Conservation (phyloP, 768 basidiomycete genomes). For the Boletellus sp. region DNA sequence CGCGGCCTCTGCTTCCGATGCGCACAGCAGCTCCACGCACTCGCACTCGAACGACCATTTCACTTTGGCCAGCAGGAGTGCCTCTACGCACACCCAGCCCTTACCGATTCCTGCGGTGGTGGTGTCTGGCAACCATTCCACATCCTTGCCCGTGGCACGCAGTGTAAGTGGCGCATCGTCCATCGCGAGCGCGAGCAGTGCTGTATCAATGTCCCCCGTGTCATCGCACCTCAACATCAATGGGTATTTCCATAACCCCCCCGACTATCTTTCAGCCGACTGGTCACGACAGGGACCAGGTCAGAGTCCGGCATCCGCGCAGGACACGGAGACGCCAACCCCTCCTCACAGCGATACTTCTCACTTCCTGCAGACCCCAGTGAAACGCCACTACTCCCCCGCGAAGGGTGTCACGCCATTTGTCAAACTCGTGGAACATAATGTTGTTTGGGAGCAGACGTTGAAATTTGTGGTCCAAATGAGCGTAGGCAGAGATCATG, state of each 20-base stretch:
- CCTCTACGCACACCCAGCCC: slow-evolving; percentile 1
- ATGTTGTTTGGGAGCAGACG: slow-evolving; percentile 56
- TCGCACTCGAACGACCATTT: slow-evolving; percentile 20
- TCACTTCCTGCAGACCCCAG: background rate
- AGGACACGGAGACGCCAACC: background rate
- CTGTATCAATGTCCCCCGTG: slow-evolving; percentile 18
- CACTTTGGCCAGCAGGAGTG: background rate
- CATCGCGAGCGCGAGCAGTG: slow-evolving; percentile 17
- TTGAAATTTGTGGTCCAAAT: slow-evolving; percentile 58
- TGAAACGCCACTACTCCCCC: slow-evolving; percentile 27
- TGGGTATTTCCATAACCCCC: slow-evolving; percentile 4
- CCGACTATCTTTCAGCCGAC: slow-evolving; percentile 25
- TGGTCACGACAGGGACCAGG: slow-evolving; percentile 20
- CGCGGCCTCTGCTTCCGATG: slow-evolving; percentile 23
- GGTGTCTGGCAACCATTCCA: slow-evolving; percentile 22
- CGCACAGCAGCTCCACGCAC: slow-evolving; percentile 24
- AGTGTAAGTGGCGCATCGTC: slow-evolving; percentile 24
- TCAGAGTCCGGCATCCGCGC: background rate
- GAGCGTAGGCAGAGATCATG: slow-evolving; percentile 52
- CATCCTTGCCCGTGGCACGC: slow-evolving; percentile 7
- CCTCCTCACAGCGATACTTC: background rate
- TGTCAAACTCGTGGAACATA: slow-evolving; percentile 59
- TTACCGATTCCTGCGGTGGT: slow-evolving; percentile 25
- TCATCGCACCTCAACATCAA: slow-evolving; percentile 4
- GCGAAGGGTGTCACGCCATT: slow-evolving; percentile 62